Conservation (phyloP, 2,329 filamentous ascomycete genomes). For the Clarireedia monteithiana region DNA sequence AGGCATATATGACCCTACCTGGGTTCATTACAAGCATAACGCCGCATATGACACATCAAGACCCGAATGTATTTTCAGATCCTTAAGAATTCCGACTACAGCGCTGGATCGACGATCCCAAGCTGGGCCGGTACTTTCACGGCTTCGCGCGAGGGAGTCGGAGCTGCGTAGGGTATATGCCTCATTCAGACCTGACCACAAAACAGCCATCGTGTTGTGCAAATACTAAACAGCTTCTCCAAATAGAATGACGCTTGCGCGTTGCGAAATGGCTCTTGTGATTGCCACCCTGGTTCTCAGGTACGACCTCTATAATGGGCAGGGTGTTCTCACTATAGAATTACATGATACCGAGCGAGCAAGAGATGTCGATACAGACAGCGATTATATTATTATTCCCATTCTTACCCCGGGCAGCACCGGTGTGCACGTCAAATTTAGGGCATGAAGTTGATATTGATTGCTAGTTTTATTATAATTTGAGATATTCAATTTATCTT, state of each 20-base stretch:
- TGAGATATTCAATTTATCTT: too few species aligned
- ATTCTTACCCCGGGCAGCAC: neutral
- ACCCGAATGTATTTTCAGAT: slow-evolving; percentile 35
- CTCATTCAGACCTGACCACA: too few species aligned
- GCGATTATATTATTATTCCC: neutral
- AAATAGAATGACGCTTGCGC: neutral
- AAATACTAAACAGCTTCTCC: too few species aligned
- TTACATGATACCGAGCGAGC: neutral
- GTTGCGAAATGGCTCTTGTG: neutral
- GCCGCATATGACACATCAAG: slow-evolving; percentile 31
- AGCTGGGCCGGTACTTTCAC: slow-evolving; percentile 1
- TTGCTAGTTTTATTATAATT: too few species aligned
- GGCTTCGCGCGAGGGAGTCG: neutral
- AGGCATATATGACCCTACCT: neutral
- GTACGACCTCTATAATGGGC: neutral
- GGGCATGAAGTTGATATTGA: too few species aligned
- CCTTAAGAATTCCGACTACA: slow-evolving; percentile 37
- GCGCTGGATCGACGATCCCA: slow-evolving; percentile 34
- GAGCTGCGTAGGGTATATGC: neutral
- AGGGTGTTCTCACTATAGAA: neutral
- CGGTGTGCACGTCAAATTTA: neutral
- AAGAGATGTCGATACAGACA: neutral
- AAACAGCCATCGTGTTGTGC: too few species aligned
- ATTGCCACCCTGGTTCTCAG: neutral
- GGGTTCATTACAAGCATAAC: neutral